Evolutionary conservation across 345 rosid genomes (phyloP).

Genomic region (Sisymbrium irio): DNA sequence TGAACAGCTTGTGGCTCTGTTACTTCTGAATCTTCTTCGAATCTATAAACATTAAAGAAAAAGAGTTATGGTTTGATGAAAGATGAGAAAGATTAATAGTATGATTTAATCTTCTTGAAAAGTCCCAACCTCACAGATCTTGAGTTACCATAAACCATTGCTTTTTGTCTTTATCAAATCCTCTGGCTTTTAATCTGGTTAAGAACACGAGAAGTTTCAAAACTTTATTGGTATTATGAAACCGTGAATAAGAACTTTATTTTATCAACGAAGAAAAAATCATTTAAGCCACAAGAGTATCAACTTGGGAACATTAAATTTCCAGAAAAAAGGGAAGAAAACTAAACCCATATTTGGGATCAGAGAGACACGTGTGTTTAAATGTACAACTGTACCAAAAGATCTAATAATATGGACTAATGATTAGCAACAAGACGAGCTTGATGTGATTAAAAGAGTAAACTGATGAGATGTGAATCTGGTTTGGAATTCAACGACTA

Average conservation of each 20-base stretch:
- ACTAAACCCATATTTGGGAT: slow-evolving; percentile 1
- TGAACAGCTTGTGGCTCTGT: slow-evolving; percentile 39
- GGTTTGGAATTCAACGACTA: neutral
- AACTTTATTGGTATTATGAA: slow-evolving; percentile 13
- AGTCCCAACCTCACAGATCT: slow-evolving; percentile 71
- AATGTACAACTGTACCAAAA: slow-evolving; percentile 20
- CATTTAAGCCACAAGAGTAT: slow-evolving; percentile 17
- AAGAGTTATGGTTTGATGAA: neutral
- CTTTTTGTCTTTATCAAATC: slow-evolving; percentile 17
- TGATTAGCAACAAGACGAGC: neutral
- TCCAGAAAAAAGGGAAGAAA: slow-evolving; percentile 21
- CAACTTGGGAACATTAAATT: slow-evolving; percentile 31
- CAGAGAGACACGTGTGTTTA: slow-evolving; percentile 27
- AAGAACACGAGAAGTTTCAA: slow-evolving; percentile 22
- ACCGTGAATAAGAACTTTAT: slow-evolving; percentile 19
- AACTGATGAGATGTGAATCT: slow-evolving; percentile 5
- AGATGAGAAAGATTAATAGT: neutral
- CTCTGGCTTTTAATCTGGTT: slow-evolving; percentile 1
- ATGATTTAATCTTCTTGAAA: neutral
- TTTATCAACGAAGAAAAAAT: slow-evolving; percentile 12
- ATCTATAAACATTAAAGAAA: slow-evolving; percentile 37
- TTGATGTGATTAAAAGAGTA: neutral
- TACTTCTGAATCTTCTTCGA: slow-evolving; percentile 54
- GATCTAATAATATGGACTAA: neutral
- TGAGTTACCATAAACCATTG: slow-evolving; percentile 44